Evolutionary conservation across 345 rosid genomes (phyloP).

Genomic region (Erodium maritimum): DNA sequence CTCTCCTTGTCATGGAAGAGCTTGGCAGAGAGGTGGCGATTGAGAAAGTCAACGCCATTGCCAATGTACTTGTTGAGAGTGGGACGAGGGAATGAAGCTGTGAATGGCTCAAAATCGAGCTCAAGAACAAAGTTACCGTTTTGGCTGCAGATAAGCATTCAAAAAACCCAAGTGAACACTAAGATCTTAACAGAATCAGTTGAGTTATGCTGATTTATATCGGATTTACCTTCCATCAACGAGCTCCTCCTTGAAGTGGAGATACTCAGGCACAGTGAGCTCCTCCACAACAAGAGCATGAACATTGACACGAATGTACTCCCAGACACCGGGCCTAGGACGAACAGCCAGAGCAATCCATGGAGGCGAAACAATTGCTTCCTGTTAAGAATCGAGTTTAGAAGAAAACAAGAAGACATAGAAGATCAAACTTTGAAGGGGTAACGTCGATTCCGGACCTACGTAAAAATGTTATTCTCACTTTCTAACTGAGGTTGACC

Average conservation of each 20-base stretch:
- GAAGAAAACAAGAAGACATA: not conserved
- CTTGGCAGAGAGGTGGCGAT: slow-evolving; percentile 88
- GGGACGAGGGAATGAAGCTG: slow-evolving; percentile 75
- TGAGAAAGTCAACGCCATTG: slow-evolving; percentile 90
- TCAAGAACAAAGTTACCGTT: slow-evolving; percentile 77
- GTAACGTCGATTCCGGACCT: not conserved
- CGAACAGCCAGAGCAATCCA: slow-evolving; percentile 91
- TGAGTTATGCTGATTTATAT: not conserved
- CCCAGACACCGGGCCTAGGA: slow-evolving; percentile 98
- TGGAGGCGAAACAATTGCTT: slow-evolving; percentile 81
- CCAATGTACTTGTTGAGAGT: slow-evolving; percentile 79
- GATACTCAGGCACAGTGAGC: slow-evolving; percentile 59
- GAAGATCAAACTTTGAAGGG: not conserved
- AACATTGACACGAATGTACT: slow-evolving; percentile 63
- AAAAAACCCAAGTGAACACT: not conserved
- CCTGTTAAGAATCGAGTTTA: slow-evolving; percentile 21
- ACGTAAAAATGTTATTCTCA: not conserved
- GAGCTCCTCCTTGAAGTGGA: slow-evolving; percentile 86
- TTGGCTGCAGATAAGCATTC: slow-evolving; percentile 22
- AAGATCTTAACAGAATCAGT: not conserved
- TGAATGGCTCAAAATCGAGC: slow-evolving; percentile 87
- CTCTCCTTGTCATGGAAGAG: slow-evolving; percentile 95
- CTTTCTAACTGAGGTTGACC: not conserved
- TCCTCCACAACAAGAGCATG: slow-evolving; percentile 79
- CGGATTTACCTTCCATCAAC: slow-evolving; percentile 86